Evolutionary conservation across 2,329 filamentous ascomycete species (phyloP).

Genomic region (Neocucurbitaria cava): DNA sequence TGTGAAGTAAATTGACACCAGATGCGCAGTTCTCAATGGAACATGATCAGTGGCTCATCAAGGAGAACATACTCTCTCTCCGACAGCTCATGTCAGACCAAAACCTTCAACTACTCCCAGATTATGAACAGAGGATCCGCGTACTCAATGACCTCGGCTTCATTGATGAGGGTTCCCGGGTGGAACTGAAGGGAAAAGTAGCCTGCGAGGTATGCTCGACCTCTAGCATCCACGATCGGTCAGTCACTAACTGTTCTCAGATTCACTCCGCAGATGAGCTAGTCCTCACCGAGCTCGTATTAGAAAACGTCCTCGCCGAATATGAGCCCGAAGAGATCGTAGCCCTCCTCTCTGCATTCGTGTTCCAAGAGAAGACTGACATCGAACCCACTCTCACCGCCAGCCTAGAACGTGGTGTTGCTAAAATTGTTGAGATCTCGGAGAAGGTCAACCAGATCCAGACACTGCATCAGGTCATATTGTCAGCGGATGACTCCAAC

Average conservation of each 20-base stretch:
- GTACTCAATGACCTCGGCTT: constrained; percentile 93
- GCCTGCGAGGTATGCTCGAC: constrained; percentile 74
- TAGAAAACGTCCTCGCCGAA: constrained; percentile 94
- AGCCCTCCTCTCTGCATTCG: constrained; percentile 88
- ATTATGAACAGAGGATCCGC: constrained; percentile 93
- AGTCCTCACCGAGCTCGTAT: constrained; percentile 91
- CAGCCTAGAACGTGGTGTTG: constrained; percentile 80
- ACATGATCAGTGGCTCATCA: constrained; percentile 95
- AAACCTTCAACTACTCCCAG: constrained; percentile 91
- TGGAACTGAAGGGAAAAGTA: constrained; percentile 97
- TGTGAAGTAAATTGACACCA: constrained; percentile 5
- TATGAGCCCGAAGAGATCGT: constrained; percentile 98
- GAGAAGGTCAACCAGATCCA: constrained; percentile 93
- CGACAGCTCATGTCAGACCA: constrained; percentile 93
- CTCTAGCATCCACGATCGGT: neutral
- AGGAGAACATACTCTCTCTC: constrained; percentile 88
- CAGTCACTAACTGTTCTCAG: constrained; percentile 37
- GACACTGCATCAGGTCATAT: constrained; percentile 88
- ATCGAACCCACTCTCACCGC: constrained; percentile 80
- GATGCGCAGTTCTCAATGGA: constrained; percentile 82
- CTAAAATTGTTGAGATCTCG: constrained; percentile 86
- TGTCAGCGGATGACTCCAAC: constrained; percentile 87
- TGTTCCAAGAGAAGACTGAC: constrained; percentile 97
- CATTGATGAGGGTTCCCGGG: constrained; percentile 83
- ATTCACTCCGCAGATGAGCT: constrained; percentile 97